Conservation (phyloP, 257 asterid genomes). For the Solanum arcanum region DNA sequence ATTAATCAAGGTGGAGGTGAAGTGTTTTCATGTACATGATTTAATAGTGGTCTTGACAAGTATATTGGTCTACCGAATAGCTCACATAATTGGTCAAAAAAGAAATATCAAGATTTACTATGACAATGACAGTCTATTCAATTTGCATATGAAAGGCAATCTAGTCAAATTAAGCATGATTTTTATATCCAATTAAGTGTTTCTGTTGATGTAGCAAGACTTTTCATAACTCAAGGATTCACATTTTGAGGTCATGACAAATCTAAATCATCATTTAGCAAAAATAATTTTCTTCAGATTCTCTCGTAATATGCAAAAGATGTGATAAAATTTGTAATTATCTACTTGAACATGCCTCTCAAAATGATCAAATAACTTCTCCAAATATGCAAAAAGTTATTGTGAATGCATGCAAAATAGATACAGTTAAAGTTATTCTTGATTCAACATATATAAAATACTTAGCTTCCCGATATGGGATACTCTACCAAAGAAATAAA, state of each 20-base stretch:
- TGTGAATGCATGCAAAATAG: not conserved
- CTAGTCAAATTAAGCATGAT: not conserved
- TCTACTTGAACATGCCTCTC: not conserved
- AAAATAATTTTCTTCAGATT: too few relatives aligned
- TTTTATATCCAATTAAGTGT: not conserved
- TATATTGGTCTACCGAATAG: not conserved
- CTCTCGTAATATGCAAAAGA: not conserved
- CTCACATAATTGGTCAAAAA: not conserved
- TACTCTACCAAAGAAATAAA: too few relatives aligned
- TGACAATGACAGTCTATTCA: not conserved
- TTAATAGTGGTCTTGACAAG: not conserved
- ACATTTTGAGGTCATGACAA: not conserved
- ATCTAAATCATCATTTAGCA: not conserved
- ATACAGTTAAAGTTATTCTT: not conserved
- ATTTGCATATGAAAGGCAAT: not conserved
- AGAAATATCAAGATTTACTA: not conserved
- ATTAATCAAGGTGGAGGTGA: not conserved
- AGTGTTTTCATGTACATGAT: not conserved
- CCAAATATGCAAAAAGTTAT: not conserved
- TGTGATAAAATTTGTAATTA: not conserved
- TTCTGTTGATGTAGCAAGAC: not conserved
- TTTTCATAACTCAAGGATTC: not conserved
- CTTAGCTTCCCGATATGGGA: too few relatives aligned
- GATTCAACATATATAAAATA: too few relatives aligned
- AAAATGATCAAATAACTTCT: not conserved